Evolutionary conservation across 805 yeast species (phyloP), one percentile per base, ranked within the genome.

Genomic region (Debaryomyces tyrocola): DNA sequence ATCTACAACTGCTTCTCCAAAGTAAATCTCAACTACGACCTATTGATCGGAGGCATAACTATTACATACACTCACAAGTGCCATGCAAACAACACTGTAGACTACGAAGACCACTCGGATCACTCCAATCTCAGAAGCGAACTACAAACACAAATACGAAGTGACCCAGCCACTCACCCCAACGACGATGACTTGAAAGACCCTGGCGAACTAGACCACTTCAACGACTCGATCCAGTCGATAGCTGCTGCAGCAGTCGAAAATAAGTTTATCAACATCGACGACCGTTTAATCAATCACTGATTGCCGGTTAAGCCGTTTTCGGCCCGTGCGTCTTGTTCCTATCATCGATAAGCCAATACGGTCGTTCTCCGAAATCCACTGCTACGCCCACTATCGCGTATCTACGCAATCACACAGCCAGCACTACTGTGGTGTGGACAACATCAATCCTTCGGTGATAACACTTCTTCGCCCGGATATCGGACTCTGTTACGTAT

Each of bases 1-100:
- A 41, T 45, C 31, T 45, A 35, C 33, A 33, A 40, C 14, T 45
- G 48, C 20, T 36, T 34, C 24, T 27, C 41, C 18, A 45, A 45
- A 33, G 27, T 45, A 5, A 41, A 37, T 24, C 40, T 45, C 8
- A 33, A 21, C 37, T 45, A 45, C 24, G 41, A 45, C 33, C 28
- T 45, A 27, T n/a, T 41, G n/a, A 14, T 21, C 15, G 44, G 48
- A 7, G 31, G 17, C 9, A 14, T 45, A 14, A 28, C 36, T 5
- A 11, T 45, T 10, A 14, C 29, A n/a, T 45, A 34, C 41, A 40
- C 31, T 9, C 48, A 45, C 33, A 40, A 40, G 6, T 18, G 41
- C 9, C 48, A 45, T 37, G 21, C 18, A 3, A 20, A 28, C 20
- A 29, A 14, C 20, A 14, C 12, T 14, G 29, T 33, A 18, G 37